Evolutionary conservation across 805 yeast genomes (phyloP).

Genomic region (Debaryomyces castellii): DNA sequence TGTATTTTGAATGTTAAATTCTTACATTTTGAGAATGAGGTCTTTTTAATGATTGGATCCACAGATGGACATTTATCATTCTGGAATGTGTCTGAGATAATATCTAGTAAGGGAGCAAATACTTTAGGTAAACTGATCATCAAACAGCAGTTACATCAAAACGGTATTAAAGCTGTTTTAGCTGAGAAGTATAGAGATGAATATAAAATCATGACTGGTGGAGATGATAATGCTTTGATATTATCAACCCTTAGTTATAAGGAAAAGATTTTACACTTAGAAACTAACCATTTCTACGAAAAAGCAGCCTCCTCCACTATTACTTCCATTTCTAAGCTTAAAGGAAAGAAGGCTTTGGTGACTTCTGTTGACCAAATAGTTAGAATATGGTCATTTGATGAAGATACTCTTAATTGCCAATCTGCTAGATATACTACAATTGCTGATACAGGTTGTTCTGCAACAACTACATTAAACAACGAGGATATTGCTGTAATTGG

Average conservation of each 20-base stretch:
- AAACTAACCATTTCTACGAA: constrained; percentile 32
- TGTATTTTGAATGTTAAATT: constrained; percentile 70
- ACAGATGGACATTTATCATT: constrained; percentile 80
- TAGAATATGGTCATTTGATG: constrained; percentile 56
- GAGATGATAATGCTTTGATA: constrained; percentile 81
- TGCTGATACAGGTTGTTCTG: constrained; percentile 87
- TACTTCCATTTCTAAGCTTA: constrained; percentile 53
- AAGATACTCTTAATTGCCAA: constrained; percentile 19
- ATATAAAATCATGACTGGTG: constrained; percentile 65
- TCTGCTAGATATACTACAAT: constrained; percentile 68
- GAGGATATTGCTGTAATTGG: constrained; percentile 52
- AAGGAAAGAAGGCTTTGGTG: constrained; percentile 42
- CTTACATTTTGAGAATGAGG: constrained; percentile 21
- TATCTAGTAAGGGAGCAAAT: not conserved
- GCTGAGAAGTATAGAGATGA: constrained; percentile 15
- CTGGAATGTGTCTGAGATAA: constrained; percentile 49
- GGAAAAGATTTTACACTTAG: constrained; percentile 17
- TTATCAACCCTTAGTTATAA: constrained; percentile 18
- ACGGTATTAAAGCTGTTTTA: constrained; percentile 72
- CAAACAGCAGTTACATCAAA: constrained; percentile 70
- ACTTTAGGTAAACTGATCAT: constrained; percentile 27
- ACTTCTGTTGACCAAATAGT: constrained; percentile 85
- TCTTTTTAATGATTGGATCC: constrained; percentile 56
- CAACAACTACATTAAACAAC: constrained; percentile 27
- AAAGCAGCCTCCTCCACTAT: constrained; percentile 86